Evolutionary conservation across 75 land plant genomes (phyloP), one percentile per base, ranked within the genome.

Genomic region (Larix kaempferi): DNA sequence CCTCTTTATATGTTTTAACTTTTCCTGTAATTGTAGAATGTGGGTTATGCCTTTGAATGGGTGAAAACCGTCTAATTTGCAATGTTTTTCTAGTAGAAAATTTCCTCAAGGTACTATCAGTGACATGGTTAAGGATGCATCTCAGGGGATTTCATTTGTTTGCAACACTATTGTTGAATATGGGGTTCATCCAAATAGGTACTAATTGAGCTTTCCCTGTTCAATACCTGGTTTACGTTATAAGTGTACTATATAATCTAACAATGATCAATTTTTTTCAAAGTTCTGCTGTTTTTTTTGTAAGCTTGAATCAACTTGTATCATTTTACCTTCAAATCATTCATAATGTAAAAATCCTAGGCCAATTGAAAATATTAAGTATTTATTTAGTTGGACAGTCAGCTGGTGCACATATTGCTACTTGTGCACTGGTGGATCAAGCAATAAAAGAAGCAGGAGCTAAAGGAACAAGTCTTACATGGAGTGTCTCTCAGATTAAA

Each of bases 31-130:
- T 65, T 65, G 35, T 65, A 33, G 37, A 35, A 65, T 14, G 41
- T 33, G 15, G 16, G 16, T 4, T 35, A 5, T 63, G 37, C 37
- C 3, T 35, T 35, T 35, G 37, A 35, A 35, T 35, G 37, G 37
- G 26, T 65, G 21, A 7, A 29, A 8, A 14, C 6, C 16, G 29
- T 37, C 41, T 65, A 37, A 33, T 65, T 27, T 65, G 37, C 29
- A 33, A 65, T 65, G 44, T n/a, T 3, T 26, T 60, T 59, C 71
- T 58, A 83, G 87, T 86, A 96, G 99, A 84, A 96, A 96, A 77
- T 96, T 94, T 78, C 99, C 99, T 58, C 99, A 96, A 79, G 99
- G 99, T 41, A 86, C 91, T 52, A 89, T 96, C 11, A 81, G 94
- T 88, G 97, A 94, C 76, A 96, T 96, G 99, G 83, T 96, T 22